Evolutionary conservation across 768 basidiomycete species (phyloP).

Genomic region (Tremella fuciformis): DNA sequence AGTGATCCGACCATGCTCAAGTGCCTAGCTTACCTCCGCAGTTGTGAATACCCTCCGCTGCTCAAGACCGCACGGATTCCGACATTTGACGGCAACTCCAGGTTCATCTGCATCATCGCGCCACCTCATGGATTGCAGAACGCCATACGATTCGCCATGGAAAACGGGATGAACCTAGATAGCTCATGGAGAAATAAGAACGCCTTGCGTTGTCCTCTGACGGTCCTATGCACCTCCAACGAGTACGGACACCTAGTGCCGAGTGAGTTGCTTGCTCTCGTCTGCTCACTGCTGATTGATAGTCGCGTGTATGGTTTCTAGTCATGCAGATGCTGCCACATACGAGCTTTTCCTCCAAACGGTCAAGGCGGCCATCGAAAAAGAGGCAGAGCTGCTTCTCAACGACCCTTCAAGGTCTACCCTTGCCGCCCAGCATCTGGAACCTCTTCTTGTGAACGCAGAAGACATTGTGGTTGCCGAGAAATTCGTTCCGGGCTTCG

Average conservation of each 20-base stretch:
- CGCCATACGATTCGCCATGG: slow-evolving; percentile 5
- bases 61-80: no score
- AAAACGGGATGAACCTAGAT: slow-evolving; percentile 8
- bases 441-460: no score
- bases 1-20: neutral
- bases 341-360: slow-evolving; percentile 8
- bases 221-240: slow-evolving; percentile 7
- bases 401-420: no score
- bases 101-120: no score
- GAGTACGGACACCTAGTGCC: slow-evolving; percentile 11
- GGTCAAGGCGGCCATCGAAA: no score
- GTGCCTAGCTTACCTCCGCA: no score
- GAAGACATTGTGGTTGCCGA: no score
- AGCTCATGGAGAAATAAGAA: slow-evolving; percentile 18
- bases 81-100: no score
- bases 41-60: no score
- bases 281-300: neutral
- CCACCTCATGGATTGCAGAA: neutral
- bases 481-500: slow-evolving; percentile 4
- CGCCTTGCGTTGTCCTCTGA: slow-evolving; percentile 15
- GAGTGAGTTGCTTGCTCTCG: no score
- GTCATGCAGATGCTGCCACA: neutral
- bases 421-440: no score
- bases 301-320: slow-evolving; percentile 13
- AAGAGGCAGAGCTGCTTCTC: no score